Evolutionary conservation across 148 eudicot species (phyloP), one percentile per base, ranked within the genome.

Genomic region (Rhododendron simsii): DNA sequence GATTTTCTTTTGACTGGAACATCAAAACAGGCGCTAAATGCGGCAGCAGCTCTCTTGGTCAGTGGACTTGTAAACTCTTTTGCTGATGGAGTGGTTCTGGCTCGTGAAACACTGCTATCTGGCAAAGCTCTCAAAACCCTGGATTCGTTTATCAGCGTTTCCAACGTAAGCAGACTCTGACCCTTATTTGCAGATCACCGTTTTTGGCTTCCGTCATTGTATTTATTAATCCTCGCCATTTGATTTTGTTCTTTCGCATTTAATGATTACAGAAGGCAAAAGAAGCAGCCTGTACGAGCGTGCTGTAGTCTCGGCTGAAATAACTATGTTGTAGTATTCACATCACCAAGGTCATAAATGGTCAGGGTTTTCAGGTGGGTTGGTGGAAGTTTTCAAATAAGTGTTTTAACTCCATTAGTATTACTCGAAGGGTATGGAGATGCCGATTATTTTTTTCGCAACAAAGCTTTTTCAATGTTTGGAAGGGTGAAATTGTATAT

Each of bases 21-120:
- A 26, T 71, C 69, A 74, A 67, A 78, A 86, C 90, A 98, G 99
- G 91, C 93, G 50, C 89, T 98, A 82, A 98, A 98, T 86, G 98
- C 99, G 45, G 96, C 98, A 23, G 98, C 98, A 45, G 95, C 99
- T 10, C 95, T 98, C 33, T 90, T 95, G 91, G 99, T 94, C 3
- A 87, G 93, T 82, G 98, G 98, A 35, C 89, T 57, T 65, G 98
- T 92, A 39, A 87, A 86, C 37, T 91, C 73, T 85, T 93, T 98
- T 0, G 93, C 90, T 41, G 98, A 93, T 48, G 99, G 99, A 83
- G 97, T 98, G 44, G 87, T 89, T 84, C 85, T 94, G 65, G 98
- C 99, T 88, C 98, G 97, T 77, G 92, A 94, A 86, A 93, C 94
- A 9, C 96, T 90, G 41, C 79, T 85, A 82, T 95, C 99, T 15